These are phyloP conservation scores for Melastoma candidum DNA, from an alignment of 441 rosid species.

Conservation along the genomic window DNA sequence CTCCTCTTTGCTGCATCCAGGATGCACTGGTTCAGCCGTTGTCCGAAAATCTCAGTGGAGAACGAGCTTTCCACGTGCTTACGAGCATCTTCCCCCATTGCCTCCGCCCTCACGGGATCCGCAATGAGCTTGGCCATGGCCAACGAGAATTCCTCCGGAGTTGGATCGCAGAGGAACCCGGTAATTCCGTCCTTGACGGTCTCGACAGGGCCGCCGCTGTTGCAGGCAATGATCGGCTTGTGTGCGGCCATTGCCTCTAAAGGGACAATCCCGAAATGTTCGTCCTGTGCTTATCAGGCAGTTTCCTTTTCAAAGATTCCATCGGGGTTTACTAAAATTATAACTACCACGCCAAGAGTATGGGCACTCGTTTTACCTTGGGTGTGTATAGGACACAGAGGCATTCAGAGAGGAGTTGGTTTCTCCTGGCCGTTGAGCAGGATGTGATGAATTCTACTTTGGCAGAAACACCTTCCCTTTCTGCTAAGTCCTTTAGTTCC, in stretches of 20 bases:
- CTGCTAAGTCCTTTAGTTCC: slow-evolving; percentile 62
- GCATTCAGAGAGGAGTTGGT: slow-evolving; percentile 61
- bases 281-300: slow-evolving; percentile 45
- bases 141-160: slow-evolving; percentile 42
- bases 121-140: slow-evolving; percentile 64
- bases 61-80: slow-evolving; percentile 48
- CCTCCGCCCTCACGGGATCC: slow-evolving; percentile 50
- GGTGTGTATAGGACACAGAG: slow-evolving; percentile 82
- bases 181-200: slow-evolving; percentile 60
- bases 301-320: not conserved
- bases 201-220: slow-evolving; percentile 91
- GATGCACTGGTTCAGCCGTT: slow-evolving; percentile 34
- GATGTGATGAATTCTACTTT: slow-evolving; percentile 60
- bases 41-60: slow-evolving; percentile 64
- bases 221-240: slow-evolving; percentile 82
- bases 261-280: slow-evolving; percentile 93
- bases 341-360: not conserved
- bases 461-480: slow-evolving; percentile 46
- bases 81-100: slow-evolving; percentile 60
- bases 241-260: slow-evolving; percentile 88
- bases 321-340: not conserved
- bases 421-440: slow-evolving; percentile 81
- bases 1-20: too few species aligned
- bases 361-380: slow-evolving; percentile 26
- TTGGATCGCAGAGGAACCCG: slow-evolving; percentile 76